Evolutionary conservation across 345 rosid genomes (phyloP).

Genomic region (Salix koriyanagi): DNA sequence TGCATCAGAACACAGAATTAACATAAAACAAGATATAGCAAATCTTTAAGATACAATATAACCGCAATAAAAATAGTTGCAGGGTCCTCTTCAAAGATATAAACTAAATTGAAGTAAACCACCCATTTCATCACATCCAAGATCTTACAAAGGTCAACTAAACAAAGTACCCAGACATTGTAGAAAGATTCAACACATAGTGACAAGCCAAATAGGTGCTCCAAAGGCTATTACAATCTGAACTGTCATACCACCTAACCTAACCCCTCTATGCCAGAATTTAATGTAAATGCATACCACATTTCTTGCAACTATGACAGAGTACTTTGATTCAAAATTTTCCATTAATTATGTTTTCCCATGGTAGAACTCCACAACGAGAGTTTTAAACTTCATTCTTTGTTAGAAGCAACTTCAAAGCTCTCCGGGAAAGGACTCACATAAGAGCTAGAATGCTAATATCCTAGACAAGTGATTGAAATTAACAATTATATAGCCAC

Average conservation of each 20-base stretch:
- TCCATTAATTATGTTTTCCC: not conserved
- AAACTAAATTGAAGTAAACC: not conserved
- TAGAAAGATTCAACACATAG: not conserved
- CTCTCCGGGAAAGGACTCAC: not conserved
- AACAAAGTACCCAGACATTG: not conserved
- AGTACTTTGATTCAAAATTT: too few species aligned
- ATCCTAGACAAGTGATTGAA: not conserved
- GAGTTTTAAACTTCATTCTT: not conserved
- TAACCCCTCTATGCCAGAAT: too few species aligned
- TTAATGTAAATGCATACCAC: not conserved
- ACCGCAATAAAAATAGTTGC: not conserved
- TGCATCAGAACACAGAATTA: slow-evolving; percentile 17
- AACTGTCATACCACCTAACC: not conserved
- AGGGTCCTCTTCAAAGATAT: not conserved
- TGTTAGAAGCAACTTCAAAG: not conserved
- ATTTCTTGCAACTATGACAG: not conserved
- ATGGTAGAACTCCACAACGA: not conserved
- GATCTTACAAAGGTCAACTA: not conserved
- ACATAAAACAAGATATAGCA: not conserved
- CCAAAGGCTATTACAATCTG: not conserved
- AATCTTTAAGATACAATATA: not conserved
- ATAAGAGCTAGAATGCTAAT: not conserved
- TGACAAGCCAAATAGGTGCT: not conserved
- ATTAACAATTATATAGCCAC: not conserved
- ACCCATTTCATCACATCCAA: not conserved